Base-by-base conservation (phyloP, 768 basidiomycete genomes). In the Leccinellum luteum region DNA sequence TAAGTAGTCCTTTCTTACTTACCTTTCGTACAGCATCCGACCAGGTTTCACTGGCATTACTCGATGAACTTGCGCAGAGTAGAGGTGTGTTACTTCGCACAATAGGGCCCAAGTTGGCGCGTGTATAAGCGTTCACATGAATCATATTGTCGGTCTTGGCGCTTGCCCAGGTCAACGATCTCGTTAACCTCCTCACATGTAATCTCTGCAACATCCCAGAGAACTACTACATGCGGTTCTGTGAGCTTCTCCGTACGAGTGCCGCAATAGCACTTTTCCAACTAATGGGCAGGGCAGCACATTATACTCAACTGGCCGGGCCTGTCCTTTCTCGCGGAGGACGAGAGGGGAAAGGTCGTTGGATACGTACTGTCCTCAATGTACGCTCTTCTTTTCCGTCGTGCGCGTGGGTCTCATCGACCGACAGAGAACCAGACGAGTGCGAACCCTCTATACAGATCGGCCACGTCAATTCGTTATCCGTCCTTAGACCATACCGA, bases 281-380 rank as follows among this genome's bases (percentile, higher is more conserved):
- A 61, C 54, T 52, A 44, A 57, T 17, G 14, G 12, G 38, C 45
- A 84, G 82, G 82, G 69, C 68, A 76, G 1, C 77, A 77, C 64
- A 78, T 79, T 54, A 69, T 76, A 41, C 57, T 81, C 32, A 78
- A 72, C 3, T 84, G 82, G 82, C 82, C 82, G 9, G 75, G 80
- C 38, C 65, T 83, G 23, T 81, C 79, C 6, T 84, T 78, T 64
- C 79, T 84, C 6, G 82, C 81, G 1, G 81, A 81, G 49, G 77
- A 81, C 49, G 73, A 76, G 32, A 68, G 66, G 23, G 81, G 82
- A 1, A 74, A 77, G 23, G 74, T 84, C 21, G 81, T 84, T 1
- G 82, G 82, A 10, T 84, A 83, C 63, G 81, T 83, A 15, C 63
- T 84, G n/a, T 79, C 79, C 0, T 81, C 82, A 49, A 80, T 84